Evolutionary conservation across 805 yeast genomes (phyloP).

Genomic region (Teunomyces tritomae): DNA sequence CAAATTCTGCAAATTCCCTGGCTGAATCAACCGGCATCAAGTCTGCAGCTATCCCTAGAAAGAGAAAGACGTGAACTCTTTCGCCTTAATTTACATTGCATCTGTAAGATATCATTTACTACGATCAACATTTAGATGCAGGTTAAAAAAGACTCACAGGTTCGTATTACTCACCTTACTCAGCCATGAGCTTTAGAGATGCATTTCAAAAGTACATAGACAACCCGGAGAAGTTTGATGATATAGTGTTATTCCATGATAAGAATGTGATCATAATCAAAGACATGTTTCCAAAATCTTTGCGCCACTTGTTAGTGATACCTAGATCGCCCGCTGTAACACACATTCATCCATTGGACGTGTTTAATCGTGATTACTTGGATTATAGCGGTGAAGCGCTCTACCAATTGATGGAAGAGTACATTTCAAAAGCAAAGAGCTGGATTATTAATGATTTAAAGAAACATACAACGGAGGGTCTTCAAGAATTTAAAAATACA

Average conservation of each 20-base stretch:
- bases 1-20: neutral
- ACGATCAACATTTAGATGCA: neutral
- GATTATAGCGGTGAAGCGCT: conserved; percentile 17
- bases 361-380: conserved; percentile 31
- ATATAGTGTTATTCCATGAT: conserved; percentile 45
- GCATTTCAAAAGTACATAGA: conserved; percentile 50
- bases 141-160: neutral
- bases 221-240: conserved; percentile 39
- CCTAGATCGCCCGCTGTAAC: conserved; percentile 49
- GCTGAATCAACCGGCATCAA: neutral
- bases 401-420: conserved; percentile 24
- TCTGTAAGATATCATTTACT: neutral
- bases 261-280: conserved; percentile 52
- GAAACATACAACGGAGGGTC: conserved; percentile 12
- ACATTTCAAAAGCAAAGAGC: conserved; percentile 36
- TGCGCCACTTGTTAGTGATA: conserved; percentile 57
- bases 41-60: conserved; percentile 5
- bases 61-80: conserved; percentile 8
- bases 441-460: conserved; percentile 20
- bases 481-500: conserved; percentile 16
- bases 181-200: conserved; percentile 46
- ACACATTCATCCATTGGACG: conserved; percentile 49
- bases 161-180: neutral
- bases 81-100: neutral
- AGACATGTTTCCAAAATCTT: conserved; percentile 65